Conservation (phyloP, 345 rosid species). For the Lepidium didymum region DNA sequence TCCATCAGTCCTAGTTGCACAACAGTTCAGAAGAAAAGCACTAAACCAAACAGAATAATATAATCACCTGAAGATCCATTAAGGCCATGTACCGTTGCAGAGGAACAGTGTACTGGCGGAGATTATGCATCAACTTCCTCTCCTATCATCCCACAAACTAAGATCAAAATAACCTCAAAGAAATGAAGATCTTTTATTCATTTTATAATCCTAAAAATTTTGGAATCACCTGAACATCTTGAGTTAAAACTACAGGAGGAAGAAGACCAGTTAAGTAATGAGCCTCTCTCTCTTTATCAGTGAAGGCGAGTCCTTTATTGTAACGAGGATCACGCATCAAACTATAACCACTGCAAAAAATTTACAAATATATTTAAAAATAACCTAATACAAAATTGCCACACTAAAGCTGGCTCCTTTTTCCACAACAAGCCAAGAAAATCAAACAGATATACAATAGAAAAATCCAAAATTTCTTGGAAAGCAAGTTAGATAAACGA, state of each 20-base stretch:
- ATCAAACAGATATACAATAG: background rate
- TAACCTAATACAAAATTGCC: background rate
- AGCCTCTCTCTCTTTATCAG: constrained; percentile 82
- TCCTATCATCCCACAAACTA: constrained; percentile 23
- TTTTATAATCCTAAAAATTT: background rate
- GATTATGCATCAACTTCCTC: constrained; percentile 63
- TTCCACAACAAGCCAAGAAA: constrained; percentile 9
- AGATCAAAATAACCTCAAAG: background rate
- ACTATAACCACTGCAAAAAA: constrained; percentile 51
- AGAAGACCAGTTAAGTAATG: constrained; percentile 91
- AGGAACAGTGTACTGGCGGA: constrained; percentile 80
- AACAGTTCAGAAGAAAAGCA: background rate
- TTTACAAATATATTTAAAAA: background rate
- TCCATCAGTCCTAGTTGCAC: background rate
- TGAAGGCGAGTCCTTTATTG: constrained; percentile 89
- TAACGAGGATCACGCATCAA: constrained; percentile 85
- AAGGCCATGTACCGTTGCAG: constrained; percentile 82
- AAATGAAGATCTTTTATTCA: background rate
- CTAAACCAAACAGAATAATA: background rate
- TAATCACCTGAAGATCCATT: constrained; percentile 88
- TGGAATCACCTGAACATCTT: constrained; percentile 64
- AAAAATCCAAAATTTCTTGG: background rate
- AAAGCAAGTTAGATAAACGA: background rate
- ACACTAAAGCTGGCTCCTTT: background rate
- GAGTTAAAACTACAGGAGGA: constrained; percentile 64